phyloP scores from a whole-genome alignment of 805 yeast species.

The Sporopachydermia lactativora region DNA sequence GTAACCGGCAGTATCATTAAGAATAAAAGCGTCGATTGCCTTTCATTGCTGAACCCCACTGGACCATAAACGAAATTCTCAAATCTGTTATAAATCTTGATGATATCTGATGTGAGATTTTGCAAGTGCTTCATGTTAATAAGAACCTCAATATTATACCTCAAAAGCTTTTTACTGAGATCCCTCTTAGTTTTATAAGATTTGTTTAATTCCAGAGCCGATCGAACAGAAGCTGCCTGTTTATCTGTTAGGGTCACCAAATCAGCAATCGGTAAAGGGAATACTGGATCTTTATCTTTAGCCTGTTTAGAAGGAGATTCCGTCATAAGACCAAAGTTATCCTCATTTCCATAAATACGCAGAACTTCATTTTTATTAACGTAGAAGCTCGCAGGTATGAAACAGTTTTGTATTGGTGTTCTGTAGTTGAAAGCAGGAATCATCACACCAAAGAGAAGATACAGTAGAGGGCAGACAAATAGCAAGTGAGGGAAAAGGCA shows the following conservation, averaged over 20 bases:
- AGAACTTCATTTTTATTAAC: background rate
- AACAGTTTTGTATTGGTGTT: slow-evolving; percentile 42
- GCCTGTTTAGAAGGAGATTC: background rate
- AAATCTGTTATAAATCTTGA: slow-evolving; percentile 32
- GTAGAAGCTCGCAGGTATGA: background rate
- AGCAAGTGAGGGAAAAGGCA: slow-evolving; percentile 63
- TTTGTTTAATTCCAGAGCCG: background rate
- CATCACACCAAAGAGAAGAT: slow-evolving; percentile 41
- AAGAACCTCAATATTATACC: slow-evolving; percentile 2
- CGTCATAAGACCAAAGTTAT: background rate
- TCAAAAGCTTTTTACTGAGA: background rate
- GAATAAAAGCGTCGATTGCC: slow-evolving; percentile 46
- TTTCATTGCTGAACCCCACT: slow-evolving; percentile 61
- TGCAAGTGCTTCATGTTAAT: slow-evolving; percentile 28
- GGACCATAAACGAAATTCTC: slow-evolving; percentile 46
- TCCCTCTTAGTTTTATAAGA: background rate
- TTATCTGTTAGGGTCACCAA: background rate
- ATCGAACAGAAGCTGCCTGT: background rate
- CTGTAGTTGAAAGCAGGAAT: slow-evolving; percentile 56
- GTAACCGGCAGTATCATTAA: slow-evolving; percentile 21
- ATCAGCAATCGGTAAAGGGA: background rate
- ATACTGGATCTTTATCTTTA: background rate
- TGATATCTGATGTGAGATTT: slow-evolving; percentile 40
- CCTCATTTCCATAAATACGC: background rate
- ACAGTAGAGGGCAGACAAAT: slow-evolving; percentile 46